Evolutionary conservation across 2,329 filamentous ascomycete genomes (phyloP), one percentile per base, ranked within the genome.

Genomic region (Colletotrichum cereale): DNA sequence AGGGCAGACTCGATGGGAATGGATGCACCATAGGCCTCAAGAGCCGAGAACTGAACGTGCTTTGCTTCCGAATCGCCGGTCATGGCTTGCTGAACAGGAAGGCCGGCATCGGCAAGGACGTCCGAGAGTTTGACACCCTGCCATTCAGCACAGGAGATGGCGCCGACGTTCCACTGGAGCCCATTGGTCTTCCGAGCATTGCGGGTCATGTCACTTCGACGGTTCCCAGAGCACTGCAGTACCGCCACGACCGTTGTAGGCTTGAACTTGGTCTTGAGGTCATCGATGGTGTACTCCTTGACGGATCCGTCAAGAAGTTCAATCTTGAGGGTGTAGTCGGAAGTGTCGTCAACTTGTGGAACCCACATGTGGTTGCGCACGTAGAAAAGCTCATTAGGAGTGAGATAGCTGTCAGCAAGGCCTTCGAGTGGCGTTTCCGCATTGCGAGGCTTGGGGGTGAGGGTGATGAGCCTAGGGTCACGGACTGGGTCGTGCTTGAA

Each of bases 361-460:
- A 90, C 89, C 89, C 89, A 91, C 82, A 91, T 88, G 79, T 91
- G 89, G 75, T 91, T 89, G 26, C 89, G 85, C n/a, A 75, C 74
- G 62, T 75, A 75, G 50, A 75, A 75, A 29, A 75, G 63, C 56
- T 74, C 71, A 48, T 86, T 87, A 4, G 86, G 86, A 0, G 89
- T 91, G 47, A 87, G 79, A 75, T 89, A 91, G 2, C 83, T 79
- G 16, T 81, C 79, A 24, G 80, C 80, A 34, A 91, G 82, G 42
- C 83, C 83, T 3, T 83, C 80, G 0, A 77, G 79, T 0, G 89
- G 89, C 0, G 89, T 88, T 75, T 91, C 89, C 2, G 89, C 89
- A 76, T 91, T 91, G 73, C 88, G 85, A 4, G 89, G 90, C 74
- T 87, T 87, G 11, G 81, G 77, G 1, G 87, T 90, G 66, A 85